Base-by-base conservation (phyloP, 2,329 filamentous ascomycete genomes). In the Aspergillus ibericus region DNA sequence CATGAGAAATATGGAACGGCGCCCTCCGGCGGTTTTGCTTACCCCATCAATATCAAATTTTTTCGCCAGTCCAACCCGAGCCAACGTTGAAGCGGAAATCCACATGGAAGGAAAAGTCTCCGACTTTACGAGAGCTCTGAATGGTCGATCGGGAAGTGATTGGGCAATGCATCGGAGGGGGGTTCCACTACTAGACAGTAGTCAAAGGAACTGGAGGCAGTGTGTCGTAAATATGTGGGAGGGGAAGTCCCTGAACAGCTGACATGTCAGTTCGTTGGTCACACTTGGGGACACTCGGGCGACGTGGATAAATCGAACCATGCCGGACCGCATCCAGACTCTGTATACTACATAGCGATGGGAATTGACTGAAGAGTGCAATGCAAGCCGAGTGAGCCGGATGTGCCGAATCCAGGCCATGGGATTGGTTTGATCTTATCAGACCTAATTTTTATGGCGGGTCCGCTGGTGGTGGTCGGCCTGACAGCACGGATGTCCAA, bases 401-500 rank as follows among this genome's bases (percentile, higher is more conserved):
- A 48, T 48, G 44, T 32, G 22, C 44, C 42, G 42, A 47, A 47
- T 29, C 22, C 7, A 47, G 42, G 42, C 29, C 42, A 47, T 47
- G 42, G 44, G 44, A 48, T 29, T 32, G 36, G 51, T 18, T 42
- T 16, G 29, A 53, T 53, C 51, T 53, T 53, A 53, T 53, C 51
- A 38, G 51, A 36, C 22, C 38, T 32, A 32, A 15, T 15, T 40
- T 53, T 20, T 27, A 27, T 40, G 51, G 51, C 51, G 51, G 51
- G 51, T 53, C 51, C 38, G 25, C 27, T 29, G 25, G 44, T 29
- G 38, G 12, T 16, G 35, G 44, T 40, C 51, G 40, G 38, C 35
- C 16, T 53, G 38, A 32, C 51, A 44, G 51, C 51, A 53, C 36
- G 51, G 51, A 53, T 53, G 51, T 53, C 51, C 51, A 53, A 42